A percentile compares a stretch with the other conserved stretches of the same genome.
Conservation (phyloP, 2,329 filamentous ascomycete species). For the Aspergillus ochraceoroseus region DNA sequence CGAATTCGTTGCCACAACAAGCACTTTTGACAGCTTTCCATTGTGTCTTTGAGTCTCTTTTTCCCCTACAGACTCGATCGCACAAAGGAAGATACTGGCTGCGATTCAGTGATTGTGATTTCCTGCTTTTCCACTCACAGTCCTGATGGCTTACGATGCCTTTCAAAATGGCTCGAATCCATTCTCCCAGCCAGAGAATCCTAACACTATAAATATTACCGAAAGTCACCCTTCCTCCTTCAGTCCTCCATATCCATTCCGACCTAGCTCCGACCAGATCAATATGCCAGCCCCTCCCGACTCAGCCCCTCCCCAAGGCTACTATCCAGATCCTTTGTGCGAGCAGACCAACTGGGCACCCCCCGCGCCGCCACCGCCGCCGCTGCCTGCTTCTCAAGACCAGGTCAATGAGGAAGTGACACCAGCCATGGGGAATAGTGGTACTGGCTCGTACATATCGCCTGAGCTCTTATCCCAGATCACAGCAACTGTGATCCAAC, state of each 20-base stretch:
- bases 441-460: conserved; percentile 48
- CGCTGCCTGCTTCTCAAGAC: conserved; percentile 16
- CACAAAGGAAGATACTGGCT: not conserved
- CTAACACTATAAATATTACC: conserved; percentile 21
- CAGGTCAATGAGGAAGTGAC: conserved; percentile 55
- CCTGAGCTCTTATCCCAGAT: conserved; percentile 59
- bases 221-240: conserved; percentile 26
- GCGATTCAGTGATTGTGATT: conserved; percentile 8
- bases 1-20: too few species aligned
- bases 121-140: conserved; percentile 1
- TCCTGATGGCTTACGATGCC: conserved; percentile 43
- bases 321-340: conserved; percentile 21
- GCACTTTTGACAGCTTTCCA: conserved; percentile 1
- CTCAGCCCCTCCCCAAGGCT: conserved; percentile 18
- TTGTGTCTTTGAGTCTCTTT: conserved; percentile 3
- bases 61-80: not conserved
- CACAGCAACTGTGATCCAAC: conserved; percentile 55
- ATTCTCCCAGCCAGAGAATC: conserved; percentile 28
- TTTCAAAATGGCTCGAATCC: conserved; percentile 33
- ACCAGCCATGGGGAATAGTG: conserved; percentile 51
- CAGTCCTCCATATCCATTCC: conserved; percentile 32
- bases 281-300: conserved; percentile 33
- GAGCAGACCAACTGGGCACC: conserved; percentile 21
- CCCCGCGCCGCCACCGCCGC: conserved; percentile 20
- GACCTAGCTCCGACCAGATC: conserved; percentile 29